Conservation (phyloP, 2,329 filamentous ascomycete species). For the Xylaria sp. region DNA sequence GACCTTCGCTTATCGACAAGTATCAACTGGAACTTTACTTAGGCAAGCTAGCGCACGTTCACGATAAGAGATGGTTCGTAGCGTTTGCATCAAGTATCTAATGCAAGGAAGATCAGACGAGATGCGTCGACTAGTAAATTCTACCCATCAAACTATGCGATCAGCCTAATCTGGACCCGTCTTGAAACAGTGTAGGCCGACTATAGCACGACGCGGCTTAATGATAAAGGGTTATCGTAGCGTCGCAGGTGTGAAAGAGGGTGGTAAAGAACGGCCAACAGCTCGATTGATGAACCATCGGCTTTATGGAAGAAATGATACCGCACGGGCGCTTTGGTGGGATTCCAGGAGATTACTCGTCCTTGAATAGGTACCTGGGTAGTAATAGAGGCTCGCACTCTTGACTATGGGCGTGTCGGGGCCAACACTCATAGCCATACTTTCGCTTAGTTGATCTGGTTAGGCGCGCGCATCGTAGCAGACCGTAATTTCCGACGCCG, state of each 20-base stretch:
- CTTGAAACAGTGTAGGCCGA: neutral
- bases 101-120: constrained; percentile 23
- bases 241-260: neutral
- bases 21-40: constrained; percentile 4
- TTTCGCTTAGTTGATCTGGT: too few species aligned
- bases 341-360: neutral
- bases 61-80: neutral
- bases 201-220: neutral
- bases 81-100: constrained; percentile 13
- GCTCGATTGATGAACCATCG: neutral
- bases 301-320: neutral
- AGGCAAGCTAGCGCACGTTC: neutral
- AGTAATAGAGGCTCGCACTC: too few species aligned
- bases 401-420: too few species aligned
- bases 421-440: too few species aligned
- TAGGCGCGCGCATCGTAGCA: too few species aligned
- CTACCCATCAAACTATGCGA: constrained; percentile 1
- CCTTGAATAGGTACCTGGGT: neutral
- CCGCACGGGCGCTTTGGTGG: neutral
- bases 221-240: neutral
- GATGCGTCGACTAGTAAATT: neutral
- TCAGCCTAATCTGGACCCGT: constrained; percentile 11
- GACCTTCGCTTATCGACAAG: constrained; percentile 11
- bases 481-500: neutral
- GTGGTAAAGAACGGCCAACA: neutral